phyloP scores from a whole-genome alignment of 176 grass and related monocot genomes.

The Thalia dealbata region DNA sequence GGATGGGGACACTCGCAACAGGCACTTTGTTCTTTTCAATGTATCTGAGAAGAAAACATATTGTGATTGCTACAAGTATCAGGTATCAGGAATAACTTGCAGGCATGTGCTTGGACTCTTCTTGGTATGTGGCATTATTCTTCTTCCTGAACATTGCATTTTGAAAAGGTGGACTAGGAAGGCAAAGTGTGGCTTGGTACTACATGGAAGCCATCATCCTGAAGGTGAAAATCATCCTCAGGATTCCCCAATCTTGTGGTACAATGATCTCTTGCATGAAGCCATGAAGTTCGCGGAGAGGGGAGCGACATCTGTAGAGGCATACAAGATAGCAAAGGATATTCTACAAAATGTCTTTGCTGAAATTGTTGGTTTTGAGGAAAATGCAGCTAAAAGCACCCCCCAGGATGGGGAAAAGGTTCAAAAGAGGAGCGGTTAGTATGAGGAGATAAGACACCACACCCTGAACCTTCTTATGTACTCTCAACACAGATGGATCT shows the following conservation, averaged over 20 bases:
- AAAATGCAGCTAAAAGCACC: slow-evolving; percentile 31
- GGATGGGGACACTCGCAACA: slow-evolving; percentile 33
- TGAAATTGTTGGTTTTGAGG: slow-evolving; percentile 46
- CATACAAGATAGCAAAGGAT: slow-evolving; percentile 61
- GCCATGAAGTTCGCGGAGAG: slow-evolving; percentile 65
- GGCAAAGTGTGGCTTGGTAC: slow-evolving; percentile 47
- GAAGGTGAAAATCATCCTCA: slow-evolving; percentile 32
- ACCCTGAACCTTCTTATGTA: background rate
- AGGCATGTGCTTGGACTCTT: slow-evolving; percentile 74
- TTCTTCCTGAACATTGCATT: slow-evolving; percentile 60
- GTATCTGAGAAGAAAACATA: slow-evolving; percentile 63
- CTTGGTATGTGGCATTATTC: slow-evolving; percentile 37
- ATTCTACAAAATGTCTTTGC: slow-evolving; percentile 50
- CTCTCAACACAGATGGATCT: background rate
- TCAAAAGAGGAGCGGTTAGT: background rate
- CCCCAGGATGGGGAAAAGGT: slow-evolving; percentile 10
- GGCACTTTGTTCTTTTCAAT: slow-evolving; percentile 50
- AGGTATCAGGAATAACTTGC: slow-evolving; percentile 65
- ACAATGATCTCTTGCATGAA: slow-evolving; percentile 58
- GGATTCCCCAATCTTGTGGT: slow-evolving; percentile 43
- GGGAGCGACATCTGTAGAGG: slow-evolving; percentile 49
- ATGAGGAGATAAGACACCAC: background rate
- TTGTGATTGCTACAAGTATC: slow-evolving; percentile 69
- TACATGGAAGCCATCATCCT: slow-evolving; percentile 20
- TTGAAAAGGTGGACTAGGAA: slow-evolving; percentile 73